Conservation (phyloP, 768 basidiomycete genomes). For the Termitomyces sp. region DNA sequence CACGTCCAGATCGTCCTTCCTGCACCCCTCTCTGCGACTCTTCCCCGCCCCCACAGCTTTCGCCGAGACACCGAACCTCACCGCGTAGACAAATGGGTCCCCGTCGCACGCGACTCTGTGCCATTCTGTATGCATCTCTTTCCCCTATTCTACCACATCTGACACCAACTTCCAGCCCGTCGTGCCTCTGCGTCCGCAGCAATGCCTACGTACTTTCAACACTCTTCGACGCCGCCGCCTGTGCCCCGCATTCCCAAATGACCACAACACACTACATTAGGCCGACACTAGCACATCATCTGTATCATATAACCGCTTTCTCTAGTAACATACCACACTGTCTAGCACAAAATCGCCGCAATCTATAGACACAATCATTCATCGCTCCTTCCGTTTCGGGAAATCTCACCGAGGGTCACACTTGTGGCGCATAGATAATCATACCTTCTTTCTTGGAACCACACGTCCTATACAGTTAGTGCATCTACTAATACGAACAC, state of each 20-base stretch:
- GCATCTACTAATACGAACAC: too few relatives aligned
- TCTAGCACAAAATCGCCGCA: background rate
- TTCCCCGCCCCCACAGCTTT: slow-evolving; percentile 17
- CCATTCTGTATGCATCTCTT: background rate
- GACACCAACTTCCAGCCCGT: slow-evolving; percentile 3
- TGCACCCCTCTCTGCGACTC: slow-evolving; percentile 50
- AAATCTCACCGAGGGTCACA: background rate
- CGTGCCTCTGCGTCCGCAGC: slow-evolving; percentile 6
- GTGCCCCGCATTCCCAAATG: slow-evolving; percentile 7
- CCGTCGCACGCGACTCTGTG: slow-evolving; percentile 15
- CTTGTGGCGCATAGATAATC: background rate
- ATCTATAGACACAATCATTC: too few relatives aligned
- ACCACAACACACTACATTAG: background rate
- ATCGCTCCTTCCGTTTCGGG: background rate
- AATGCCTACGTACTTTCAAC: slow-evolving; percentile 8
- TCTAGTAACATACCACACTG: slow-evolving; percentile 2
- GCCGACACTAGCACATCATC: background rate
- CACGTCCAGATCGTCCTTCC: slow-evolving; percentile 69
- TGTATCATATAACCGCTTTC: background rate
- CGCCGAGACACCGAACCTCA: slow-evolving; percentile 14
- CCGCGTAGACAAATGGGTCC: slow-evolving; percentile 36
- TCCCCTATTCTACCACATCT: background rate
- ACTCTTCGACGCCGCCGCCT: slow-evolving; percentile 7
- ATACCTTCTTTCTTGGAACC: background rate
- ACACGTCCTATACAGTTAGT: background rate